Conservation (phyloP, 352 stramenopile genomes). For the Pythium volutum region DNA sequence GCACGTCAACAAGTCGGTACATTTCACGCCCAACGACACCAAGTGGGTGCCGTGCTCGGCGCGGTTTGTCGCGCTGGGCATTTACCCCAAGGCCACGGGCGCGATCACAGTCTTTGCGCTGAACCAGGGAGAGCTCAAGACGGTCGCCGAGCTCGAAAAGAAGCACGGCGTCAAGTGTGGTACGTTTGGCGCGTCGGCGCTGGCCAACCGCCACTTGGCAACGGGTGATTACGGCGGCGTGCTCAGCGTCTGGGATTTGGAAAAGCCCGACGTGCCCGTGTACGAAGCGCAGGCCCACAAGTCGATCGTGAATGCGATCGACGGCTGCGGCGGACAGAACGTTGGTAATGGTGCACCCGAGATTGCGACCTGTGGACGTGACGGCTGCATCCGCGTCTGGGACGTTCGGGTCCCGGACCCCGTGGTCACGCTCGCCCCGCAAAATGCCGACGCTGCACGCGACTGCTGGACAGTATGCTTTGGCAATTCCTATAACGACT, state of each 20-base stretch:
- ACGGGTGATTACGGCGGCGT: slow-evolving; percentile 76
- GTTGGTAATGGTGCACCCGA: slow-evolving; percentile 91
- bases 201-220: slow-evolving; percentile 88
- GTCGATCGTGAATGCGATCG: slow-evolving; percentile 94
- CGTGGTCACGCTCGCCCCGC: slow-evolving; percentile 91
- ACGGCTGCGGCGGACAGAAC: slow-evolving; percentile 91
- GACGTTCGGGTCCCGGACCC: slow-evolving; percentile 89
- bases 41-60: slow-evolving; percentile 95
- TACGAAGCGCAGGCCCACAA: slow-evolving; percentile 91
- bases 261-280: slow-evolving; percentile 70
- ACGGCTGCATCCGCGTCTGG: slow-evolving; percentile 96
- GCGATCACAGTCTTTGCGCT: slow-evolving; percentile 91
- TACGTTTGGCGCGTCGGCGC: slow-evolving; percentile 92
- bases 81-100: slow-evolving; percentile 92
- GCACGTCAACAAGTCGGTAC: slow-evolving; percentile 91
- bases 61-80: slow-evolving; percentile 91
- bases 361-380: slow-evolving; percentile 91
- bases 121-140: slow-evolving; percentile 82
- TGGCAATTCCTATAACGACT: slow-evolving; percentile 93
- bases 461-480: slow-evolving; percentile 97
- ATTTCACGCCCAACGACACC: slow-evolving; percentile 94
- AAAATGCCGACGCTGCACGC: slow-evolving; percentile 66
- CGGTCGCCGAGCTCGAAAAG: slow-evolving; percentile 69
- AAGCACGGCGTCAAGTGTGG: slow-evolving; percentile 93
- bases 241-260: slow-evolving; percentile 86